These are phyloP conservation scores for Paecilomyces sp. DNA, from an alignment of 2,329 filamentous ascomycete species.

Conservation along the genomic window DNA sequence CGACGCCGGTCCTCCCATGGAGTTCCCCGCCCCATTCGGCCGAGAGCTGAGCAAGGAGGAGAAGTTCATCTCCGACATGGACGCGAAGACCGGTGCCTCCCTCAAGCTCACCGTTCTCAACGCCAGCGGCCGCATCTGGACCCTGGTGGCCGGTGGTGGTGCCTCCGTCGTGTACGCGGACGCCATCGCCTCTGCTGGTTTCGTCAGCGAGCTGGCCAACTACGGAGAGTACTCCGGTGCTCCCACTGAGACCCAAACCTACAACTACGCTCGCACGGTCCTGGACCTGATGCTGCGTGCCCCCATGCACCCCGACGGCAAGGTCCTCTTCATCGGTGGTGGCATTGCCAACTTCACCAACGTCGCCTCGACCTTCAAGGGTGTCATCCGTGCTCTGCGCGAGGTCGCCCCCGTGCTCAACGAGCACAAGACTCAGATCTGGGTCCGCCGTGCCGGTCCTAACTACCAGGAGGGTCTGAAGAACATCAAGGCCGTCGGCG, in stretches of 20 bases:
- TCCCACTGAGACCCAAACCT: constrained; percentile 96
- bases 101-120: constrained; percentile 98
- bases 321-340: constrained; percentile 98
- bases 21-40: constrained; percentile 97
- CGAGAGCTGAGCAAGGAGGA: constrained; percentile 98
- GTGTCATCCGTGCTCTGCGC: constrained; percentile 91
- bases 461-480: constrained; percentile 99
- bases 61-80: constrained; percentile 96
- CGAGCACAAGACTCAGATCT: constrained; percentile 98
- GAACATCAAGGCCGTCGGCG: constrained; percentile 97
- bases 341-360: constrained; percentile 99
- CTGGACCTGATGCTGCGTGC: constrained; percentile 96
- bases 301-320: constrained; percentile 77
- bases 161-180: constrained; percentile 98
- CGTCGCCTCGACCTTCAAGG: constrained; percentile 98
- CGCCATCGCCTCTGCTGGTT: constrained; percentile 93
- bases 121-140: constrained; percentile 88
- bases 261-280: constrained; percentile 96
- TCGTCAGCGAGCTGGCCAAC: constrained; percentile 94
- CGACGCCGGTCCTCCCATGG: constrained; percentile 94
- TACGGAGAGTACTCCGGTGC: constrained; percentile 99
- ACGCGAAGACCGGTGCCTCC: constrained; percentile 98
- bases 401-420: constrained; percentile 78
- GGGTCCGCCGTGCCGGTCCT: constrained; percentile 83
- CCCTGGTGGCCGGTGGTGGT: constrained; percentile 96